Conservation (phyloP, 1,139 yeast species). For the Starmera stellimalicola region DNA sequence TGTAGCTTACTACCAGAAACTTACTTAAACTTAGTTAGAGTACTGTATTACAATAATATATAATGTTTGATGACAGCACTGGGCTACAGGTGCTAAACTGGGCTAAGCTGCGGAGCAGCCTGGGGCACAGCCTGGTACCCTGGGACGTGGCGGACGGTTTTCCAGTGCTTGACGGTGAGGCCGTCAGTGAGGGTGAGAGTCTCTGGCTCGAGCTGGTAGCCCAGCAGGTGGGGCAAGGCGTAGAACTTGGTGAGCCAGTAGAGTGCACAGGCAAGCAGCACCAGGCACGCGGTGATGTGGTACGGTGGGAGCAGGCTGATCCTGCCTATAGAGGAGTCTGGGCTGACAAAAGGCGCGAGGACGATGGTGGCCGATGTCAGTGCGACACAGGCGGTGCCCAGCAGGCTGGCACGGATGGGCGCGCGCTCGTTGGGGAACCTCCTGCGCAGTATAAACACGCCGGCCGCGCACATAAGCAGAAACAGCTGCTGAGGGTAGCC, state of each 20-base stretch:
- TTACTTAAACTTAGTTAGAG: no score
- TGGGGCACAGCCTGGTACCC: no score
- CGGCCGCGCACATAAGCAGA: slow-evolving; percentile 39
- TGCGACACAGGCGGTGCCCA: slow-evolving; percentile 36
- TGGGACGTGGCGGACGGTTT: no score
- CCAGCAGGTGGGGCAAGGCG: slow-evolving; percentile 33
- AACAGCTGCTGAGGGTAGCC: slow-evolving; percentile 48
- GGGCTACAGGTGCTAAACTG: no score
- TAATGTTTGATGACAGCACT: no score
- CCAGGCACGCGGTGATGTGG: slow-evolving; percentile 31
- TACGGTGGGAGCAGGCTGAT: slow-evolving; percentile 38
- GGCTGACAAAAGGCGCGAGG: slow-evolving; percentile 38
- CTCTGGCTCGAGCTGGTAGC: slow-evolving; percentile 34
- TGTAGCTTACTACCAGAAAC: no score
- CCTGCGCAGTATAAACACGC: slow-evolving; percentile 39
- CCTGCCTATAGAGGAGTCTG: slow-evolving; percentile 31
- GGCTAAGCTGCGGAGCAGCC: no score
- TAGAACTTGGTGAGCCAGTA: slow-evolving; percentile 44
- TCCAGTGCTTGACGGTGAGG: slow-evolving; percentile 45
- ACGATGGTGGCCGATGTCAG: slow-evolving; percentile 32
- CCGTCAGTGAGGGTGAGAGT: slow-evolving; percentile 42
- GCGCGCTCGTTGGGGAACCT: slow-evolving; percentile 38
- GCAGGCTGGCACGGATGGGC: slow-evolving; percentile 37
- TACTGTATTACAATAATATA: no score
- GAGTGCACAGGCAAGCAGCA: slow-evolving; percentile 26